These are phyloP conservation scores for Diospyros kaki DNA, from an alignment of 148 eudicot species.

Conservation along the genomic window DNA sequence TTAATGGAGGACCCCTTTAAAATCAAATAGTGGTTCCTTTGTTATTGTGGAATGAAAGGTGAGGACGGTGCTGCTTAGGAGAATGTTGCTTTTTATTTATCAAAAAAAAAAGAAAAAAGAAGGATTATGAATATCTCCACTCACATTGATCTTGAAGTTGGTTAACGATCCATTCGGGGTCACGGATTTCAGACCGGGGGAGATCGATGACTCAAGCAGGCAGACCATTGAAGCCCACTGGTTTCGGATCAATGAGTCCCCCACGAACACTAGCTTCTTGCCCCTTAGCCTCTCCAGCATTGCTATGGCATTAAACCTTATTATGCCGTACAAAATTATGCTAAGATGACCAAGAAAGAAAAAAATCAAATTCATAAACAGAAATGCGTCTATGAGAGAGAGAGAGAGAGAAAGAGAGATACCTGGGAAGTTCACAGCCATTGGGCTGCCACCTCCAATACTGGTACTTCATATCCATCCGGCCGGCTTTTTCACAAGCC, in stretches of 20 bases:
- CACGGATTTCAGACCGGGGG: slow-evolving; percentile 43
- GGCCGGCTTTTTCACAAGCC: slow-evolving; percentile 65
- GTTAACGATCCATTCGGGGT: slow-evolving; percentile 45
- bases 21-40: too few species aligned
- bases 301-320: slow-evolving; percentile 71
- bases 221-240: slow-evolving; percentile 87
- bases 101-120: too few species aligned
- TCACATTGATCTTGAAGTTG: slow-evolving; percentile 64
- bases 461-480: slow-evolving; percentile 60
- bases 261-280: slow-evolving; percentile 64
- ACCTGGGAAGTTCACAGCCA: slow-evolving; percentile 75
- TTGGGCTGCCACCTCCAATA: slow-evolving; percentile 83
- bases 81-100: not conserved
- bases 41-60: not conserved
- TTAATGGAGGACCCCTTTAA: too few species aligned
- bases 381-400: too few species aligned
- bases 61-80: not conserved
- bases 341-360: too few species aligned
- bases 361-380: too few species aligned
- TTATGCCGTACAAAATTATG: not conserved
- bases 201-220: slow-evolving; percentile 41
- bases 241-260: slow-evolving; percentile 70
- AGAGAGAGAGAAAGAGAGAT: not conserved
- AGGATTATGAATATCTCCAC: not conserved
- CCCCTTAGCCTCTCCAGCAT: slow-evolving; percentile 59